Conservation (phyloP, 306 rosid species). For the Malus fusca region DNA sequence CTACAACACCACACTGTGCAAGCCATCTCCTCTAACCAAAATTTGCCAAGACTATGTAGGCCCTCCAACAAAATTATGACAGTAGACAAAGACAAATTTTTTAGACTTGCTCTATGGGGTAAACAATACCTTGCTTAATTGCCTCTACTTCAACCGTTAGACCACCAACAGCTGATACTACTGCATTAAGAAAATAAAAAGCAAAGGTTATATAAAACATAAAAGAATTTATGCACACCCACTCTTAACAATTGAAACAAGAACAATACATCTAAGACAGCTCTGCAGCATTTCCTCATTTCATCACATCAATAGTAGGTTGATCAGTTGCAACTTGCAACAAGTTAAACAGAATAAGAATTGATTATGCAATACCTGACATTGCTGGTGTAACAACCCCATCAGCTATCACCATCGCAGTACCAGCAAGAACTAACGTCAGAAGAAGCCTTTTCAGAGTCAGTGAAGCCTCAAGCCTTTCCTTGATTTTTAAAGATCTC, state of each 20-base stretch:
- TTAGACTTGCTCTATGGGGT: slow-evolving; percentile 5
- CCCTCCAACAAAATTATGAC: neutral
- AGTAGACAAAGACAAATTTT: neutral
- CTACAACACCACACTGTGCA: neutral
- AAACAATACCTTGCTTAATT: slow-evolving; percentile 61
- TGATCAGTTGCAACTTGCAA: neutral
- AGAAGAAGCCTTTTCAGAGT: slow-evolving; percentile 81
- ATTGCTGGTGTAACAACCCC: slow-evolving; percentile 96
- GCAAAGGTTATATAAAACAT: neutral
- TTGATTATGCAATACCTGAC: slow-evolving; percentile 47
- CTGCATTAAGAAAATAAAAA: slow-evolving; percentile 41
- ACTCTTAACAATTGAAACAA: neutral
- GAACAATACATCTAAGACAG: neutral
- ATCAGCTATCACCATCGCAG: slow-evolving; percentile 96
- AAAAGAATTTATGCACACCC: neutral
- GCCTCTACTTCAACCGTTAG: slow-evolving; percentile 69
- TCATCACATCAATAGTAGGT: neutral
- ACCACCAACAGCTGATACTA: slow-evolving; percentile 86
- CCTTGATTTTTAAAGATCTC: slow-evolving; percentile 91
- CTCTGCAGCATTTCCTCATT: neutral
- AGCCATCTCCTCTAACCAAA: too few relatives aligned
- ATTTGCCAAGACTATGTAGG: neutral
- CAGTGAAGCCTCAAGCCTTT: slow-evolving; percentile 75
- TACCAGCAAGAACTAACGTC: slow-evolving; percentile 89
- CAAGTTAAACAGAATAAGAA: neutral